phyloP scores from a whole-genome alignment of 495 filamentous ascomycete genomes.

The Neurospora tetraspora region DNA sequence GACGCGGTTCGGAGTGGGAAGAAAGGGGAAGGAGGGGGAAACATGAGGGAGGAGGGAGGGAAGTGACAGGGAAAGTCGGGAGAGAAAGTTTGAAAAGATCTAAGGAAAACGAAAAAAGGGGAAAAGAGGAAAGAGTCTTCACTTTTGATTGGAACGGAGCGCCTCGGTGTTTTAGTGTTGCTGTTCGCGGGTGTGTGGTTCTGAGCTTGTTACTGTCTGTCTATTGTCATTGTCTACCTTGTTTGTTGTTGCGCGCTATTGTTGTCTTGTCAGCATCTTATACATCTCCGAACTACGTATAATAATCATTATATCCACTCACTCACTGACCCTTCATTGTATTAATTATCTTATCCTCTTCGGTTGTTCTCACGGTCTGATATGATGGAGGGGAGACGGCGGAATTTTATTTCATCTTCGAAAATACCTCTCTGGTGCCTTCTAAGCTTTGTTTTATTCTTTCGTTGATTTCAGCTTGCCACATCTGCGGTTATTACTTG shows the following conservation, averaged over 20 bases:
- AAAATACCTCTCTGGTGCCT: not conserved
- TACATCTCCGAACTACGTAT: not conserved
- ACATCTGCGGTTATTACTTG: not conserved
- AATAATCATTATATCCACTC: slow-evolving; percentile 1
- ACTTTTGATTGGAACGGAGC: not conserved
- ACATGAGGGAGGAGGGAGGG: not conserved
- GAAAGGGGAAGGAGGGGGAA: not conserved
- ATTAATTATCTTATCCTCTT: not conserved
- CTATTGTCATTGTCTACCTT: not conserved
- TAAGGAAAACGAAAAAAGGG: not conserved
- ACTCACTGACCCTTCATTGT: not conserved
- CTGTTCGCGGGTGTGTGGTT: not conserved
- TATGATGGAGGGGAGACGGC: not conserved
- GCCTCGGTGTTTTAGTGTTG: not conserved
- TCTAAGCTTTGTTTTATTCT: not conserved
- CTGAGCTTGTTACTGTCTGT: not conserved
- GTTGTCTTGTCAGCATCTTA: not conserved
- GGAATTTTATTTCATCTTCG: not conserved
- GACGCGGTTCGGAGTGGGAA: not conserved
- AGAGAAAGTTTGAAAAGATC: not conserved
- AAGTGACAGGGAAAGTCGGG: not conserved
- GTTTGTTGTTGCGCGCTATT: not conserved
- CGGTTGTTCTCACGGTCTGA: not conserved
- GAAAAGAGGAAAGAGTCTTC: not conserved
- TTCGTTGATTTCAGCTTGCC: not conserved